phyloP scores from a whole-genome alignment of 1,284 basidiomycete species.

The Marasmius sp. region DNA sequence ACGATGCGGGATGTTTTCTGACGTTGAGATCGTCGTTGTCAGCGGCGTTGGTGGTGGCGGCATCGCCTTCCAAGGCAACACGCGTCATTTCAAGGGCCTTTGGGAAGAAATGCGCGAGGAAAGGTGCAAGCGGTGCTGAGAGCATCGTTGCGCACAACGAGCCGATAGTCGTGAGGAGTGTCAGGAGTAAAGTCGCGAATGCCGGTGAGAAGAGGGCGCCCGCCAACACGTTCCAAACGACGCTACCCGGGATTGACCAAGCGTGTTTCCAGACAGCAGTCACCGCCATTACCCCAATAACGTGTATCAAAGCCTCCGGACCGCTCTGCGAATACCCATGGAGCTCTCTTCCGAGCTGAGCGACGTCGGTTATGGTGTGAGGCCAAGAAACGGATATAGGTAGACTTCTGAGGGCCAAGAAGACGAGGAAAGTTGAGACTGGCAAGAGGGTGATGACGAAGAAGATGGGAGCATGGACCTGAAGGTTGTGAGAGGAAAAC shows the following conservation, averaged over 20 bases:
- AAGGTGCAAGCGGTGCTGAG: conserved; percentile 80
- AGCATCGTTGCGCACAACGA: conserved; percentile 79
- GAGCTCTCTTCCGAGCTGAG: conserved; percentile 70
- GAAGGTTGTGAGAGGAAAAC: conserved; percentile 33
- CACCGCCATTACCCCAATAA: conserved; percentile 80
- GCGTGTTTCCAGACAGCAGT: conserved; percentile 92
- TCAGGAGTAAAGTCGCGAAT: conserved; percentile 76
- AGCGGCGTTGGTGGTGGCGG: conserved; percentile 7
- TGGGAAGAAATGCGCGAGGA: conserved; percentile 79
- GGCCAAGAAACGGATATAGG: conserved; percentile 78
- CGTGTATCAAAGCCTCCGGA: conserved; percentile 58
- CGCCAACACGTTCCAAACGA: conserved; percentile 89
- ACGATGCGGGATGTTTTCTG: conserved; percentile 31
- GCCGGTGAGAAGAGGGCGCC: conserved; percentile 83
- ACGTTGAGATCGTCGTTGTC: neutral
- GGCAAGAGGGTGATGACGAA: conserved; percentile 70
- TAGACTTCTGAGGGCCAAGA: conserved; percentile 52
- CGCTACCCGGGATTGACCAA: conserved; percentile 91
- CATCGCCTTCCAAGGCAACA: conserved; percentile 57
- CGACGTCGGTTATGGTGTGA: conserved; percentile 69
- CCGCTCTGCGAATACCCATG: conserved; percentile 77
- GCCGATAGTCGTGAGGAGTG: conserved; percentile 82
- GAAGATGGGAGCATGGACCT: conserved; percentile 66
- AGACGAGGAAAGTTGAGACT: conserved; percentile 53
- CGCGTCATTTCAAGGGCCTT: conserved; percentile 82